Conservation (phyloP, 148 eudicot species). For the Cornus kousa region DNA sequence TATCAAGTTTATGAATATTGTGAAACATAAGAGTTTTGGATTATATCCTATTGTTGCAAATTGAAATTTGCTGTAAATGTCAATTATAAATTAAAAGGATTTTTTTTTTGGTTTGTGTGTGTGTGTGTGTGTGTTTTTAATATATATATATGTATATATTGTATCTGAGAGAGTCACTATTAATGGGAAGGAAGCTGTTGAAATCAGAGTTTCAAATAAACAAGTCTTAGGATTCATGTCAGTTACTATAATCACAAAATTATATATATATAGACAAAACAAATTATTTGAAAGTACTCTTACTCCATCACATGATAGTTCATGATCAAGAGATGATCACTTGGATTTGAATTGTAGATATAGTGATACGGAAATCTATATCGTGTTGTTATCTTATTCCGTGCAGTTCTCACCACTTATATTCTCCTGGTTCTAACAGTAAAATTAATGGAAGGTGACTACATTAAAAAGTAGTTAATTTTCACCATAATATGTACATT, state of each 20-base stretch:
- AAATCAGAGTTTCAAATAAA: too few relatives aligned
- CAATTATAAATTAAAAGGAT: too few relatives aligned
- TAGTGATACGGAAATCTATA: background rate
- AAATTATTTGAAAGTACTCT: background rate
- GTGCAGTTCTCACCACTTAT: background rate
- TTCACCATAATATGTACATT: background rate
- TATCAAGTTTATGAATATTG: background rate
- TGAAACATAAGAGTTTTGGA: background rate
- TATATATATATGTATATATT: too few relatives aligned
- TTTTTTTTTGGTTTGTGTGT: too few relatives aligned
- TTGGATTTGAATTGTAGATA: background rate
- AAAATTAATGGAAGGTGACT: background rate
- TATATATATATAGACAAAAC: conserved; percentile 26
- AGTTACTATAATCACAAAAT: too few relatives aligned
- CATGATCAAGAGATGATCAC: background rate
- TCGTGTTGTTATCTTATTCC: background rate
- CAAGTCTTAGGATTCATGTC: too few relatives aligned
- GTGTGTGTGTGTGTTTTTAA: too few relatives aligned
- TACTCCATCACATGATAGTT: conserved; percentile 1
- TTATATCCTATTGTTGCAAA: background rate
- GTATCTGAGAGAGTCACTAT: too few relatives aligned
- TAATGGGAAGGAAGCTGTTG: too few relatives aligned
- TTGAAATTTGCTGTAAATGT: too few relatives aligned
- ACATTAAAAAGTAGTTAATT: background rate
- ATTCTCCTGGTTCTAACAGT: background rate